Conservation (phyloP, 192 early-diverging fungal species). For the Coemansia javaensis region DNA sequence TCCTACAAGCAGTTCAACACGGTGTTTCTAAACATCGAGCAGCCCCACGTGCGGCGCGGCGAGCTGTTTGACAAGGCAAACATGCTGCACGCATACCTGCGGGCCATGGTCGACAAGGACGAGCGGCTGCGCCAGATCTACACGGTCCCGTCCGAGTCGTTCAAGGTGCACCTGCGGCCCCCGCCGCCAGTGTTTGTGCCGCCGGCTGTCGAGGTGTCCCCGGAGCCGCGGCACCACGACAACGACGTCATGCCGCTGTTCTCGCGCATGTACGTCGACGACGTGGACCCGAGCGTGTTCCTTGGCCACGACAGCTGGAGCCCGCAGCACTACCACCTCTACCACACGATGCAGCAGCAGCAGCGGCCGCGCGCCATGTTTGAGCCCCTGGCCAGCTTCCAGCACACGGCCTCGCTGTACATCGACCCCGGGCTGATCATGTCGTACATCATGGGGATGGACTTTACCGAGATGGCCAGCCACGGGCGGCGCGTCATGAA, state of each 20-base stretch:
- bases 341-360: slow-evolving; percentile 25
- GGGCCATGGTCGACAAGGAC: slow-evolving; percentile 39
- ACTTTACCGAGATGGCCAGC: slow-evolving; percentile 36
- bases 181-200: slow-evolving; percentile 30
- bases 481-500: slow-evolving; percentile 28
- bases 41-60: slow-evolving; percentile 15
- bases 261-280: slow-evolving; percentile 25
- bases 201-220: slow-evolving; percentile 2
- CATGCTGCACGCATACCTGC: slow-evolving; percentile 35
- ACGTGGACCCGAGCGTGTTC: slow-evolving; percentile 31
- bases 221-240: slow-evolving; percentile 5
- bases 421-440: slow-evolving; percentile 39
- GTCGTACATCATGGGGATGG: slow-evolving; percentile 36
- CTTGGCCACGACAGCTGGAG: slow-evolving; percentile 26
- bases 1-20: slow-evolving; percentile 45
- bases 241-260: slow-evolving; percentile 16
- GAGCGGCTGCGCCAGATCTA: slow-evolving; percentile 37
- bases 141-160: slow-evolving; percentile 5
- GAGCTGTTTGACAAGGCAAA: slow-evolving; percentile 31
- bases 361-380: slow-evolving; percentile 8
- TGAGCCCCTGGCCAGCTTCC: slow-evolving; percentile 21
- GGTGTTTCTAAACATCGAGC: slow-evolving; percentile 22
- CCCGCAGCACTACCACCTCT: slow-evolving; percentile 31
- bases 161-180: background rate
- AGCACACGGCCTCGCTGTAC: slow-evolving; percentile 38